Conservation (phyloP, 2,329 filamentous ascomycete genomes). For the Cladosporium sp. region DNA sequence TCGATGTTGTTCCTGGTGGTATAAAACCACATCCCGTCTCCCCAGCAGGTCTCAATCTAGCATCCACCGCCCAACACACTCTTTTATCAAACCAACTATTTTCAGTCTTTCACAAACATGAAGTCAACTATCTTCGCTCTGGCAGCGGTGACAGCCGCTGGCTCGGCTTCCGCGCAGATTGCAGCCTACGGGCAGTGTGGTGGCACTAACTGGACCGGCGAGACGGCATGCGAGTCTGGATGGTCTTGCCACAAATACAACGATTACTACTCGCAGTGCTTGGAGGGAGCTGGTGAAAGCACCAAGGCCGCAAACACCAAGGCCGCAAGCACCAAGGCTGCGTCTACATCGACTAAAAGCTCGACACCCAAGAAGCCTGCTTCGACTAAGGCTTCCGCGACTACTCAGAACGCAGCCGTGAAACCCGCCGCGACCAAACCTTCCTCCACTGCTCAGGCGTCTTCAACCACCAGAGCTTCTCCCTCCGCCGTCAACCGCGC, state of each 20-base stretch:
- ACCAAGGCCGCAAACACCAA: conserved; percentile 19
- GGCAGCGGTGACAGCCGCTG: conserved; percentile 12
- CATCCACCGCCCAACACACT: not conserved
- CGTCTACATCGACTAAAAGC: conserved; percentile 10
- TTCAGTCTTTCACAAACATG: conserved; percentile 7
- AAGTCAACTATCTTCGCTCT: conserved; percentile 13
- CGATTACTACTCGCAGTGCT: conserved; percentile 32
- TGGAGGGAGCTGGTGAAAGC: conserved; percentile 15
- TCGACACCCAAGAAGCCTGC: conserved; percentile 15
- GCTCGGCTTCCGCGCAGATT: conserved; percentile 12
- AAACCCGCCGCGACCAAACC: not conserved
- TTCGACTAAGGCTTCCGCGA: conserved; percentile 16
- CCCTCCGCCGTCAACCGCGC: conserved; percentile 8
- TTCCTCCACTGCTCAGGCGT: not conserved
- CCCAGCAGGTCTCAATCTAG: not conserved
- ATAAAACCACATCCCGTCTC: not conserved
- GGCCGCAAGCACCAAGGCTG: conserved; percentile 17
- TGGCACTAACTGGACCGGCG: conserved; percentile 27
- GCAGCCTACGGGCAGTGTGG: conserved; percentile 23
- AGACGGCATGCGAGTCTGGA: conserved; percentile 28
- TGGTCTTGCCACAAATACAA: conserved; percentile 25
- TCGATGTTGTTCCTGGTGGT: too few species aligned
- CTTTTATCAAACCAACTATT: conserved; percentile 5
- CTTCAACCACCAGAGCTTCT: not conserved
- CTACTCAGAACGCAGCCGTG: conserved; percentile 9